Percentiles rank a stretch among this genome's conserved stretches.
Conservation (phyloP, 2,329 filamentous ascomycete species). For the Cytospora chrysosperma region DNA sequence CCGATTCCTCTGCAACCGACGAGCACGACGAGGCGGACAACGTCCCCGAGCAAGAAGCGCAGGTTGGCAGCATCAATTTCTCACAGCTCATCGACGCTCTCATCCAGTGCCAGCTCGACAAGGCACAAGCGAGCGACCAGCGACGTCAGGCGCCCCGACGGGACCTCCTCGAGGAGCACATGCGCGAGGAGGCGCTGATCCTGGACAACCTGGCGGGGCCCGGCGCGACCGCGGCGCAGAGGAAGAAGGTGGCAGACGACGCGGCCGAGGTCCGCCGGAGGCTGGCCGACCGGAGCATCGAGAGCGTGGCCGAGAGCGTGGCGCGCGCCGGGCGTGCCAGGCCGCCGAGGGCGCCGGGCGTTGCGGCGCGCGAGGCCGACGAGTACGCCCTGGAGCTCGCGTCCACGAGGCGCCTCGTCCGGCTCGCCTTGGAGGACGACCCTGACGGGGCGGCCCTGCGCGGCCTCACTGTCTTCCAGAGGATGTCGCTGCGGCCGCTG, state of each 20-base stretch:
- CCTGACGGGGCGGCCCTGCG: too few species aligned
- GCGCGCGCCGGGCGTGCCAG: background rate
- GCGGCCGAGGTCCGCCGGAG: background rate
- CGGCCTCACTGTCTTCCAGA: background rate
- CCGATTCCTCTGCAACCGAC: background rate
- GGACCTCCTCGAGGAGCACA: background rate
- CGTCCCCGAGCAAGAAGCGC: background rate
- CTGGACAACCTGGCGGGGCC: background rate
- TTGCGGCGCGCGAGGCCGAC: background rate
- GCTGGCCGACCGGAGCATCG: background rate
- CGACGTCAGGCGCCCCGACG: background rate
- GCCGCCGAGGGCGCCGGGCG: background rate
- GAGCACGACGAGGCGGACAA: background rate
- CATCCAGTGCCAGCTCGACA: background rate
- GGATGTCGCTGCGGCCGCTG: background rate
- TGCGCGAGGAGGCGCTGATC: background rate
- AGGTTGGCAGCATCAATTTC: background rate
- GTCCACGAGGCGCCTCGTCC: background rate
- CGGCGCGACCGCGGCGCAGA: background rate
- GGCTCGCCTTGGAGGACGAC: background rate
- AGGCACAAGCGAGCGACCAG: background rate
- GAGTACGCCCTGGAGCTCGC: background rate
- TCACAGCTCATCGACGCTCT: background rate
- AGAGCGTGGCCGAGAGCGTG: background rate
- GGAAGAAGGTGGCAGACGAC: background rate